Evolutionary conservation across 2,329 filamentous ascomycete species (phyloP), one percentile per base, ranked within the genome.

Genomic region (Claviceps sp.): DNA sequence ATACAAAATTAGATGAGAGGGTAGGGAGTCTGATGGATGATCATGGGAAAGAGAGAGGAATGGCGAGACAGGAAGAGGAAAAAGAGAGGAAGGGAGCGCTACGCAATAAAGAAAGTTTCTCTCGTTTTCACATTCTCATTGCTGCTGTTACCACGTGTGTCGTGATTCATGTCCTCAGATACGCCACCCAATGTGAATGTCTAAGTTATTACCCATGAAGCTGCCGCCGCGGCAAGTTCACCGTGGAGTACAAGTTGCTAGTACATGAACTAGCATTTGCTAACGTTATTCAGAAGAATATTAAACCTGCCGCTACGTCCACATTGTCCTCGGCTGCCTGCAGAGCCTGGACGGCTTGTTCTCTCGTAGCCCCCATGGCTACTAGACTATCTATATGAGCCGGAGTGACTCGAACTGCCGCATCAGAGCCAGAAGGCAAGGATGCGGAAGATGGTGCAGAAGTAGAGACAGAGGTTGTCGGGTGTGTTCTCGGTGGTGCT

Each of bases 291-390:
- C 42, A 56, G 41, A 57, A 55, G 18, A 57, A 58, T 11, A 58
- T 58, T 43, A 58, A 44, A 24, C 58, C 52, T 13, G 55, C 56
- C 30, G 54, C 56, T 13, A 57, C 55, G 89, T 97, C 88, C 7
- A 96, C 80, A 62, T 97, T 87, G 20, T 93, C 91, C 20, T 82
- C 82, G 16, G 87, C 86, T 34, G 88, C 87, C 61, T 89, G 81
- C 50, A 98, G 72, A 2, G 90, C 89, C 54, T 85, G 81, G 50
- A 93, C 76, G 1, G 90, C 91, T 59, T 88, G 78, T 55, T 85
- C 78, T 50, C 84, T 76, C 2, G 83, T 79, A 58, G 93, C 89
- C 0, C 91, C 90, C 57, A 97, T 74, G 47, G 81, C 78, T 47
- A 85, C 77, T 40, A 97, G 78, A 61, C 85, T 84, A 50, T 87